These are phyloP conservation scores for Trebouxia sp. DNA, from an alignment of 139 green algal species.

Conservation along the genomic window DNA sequence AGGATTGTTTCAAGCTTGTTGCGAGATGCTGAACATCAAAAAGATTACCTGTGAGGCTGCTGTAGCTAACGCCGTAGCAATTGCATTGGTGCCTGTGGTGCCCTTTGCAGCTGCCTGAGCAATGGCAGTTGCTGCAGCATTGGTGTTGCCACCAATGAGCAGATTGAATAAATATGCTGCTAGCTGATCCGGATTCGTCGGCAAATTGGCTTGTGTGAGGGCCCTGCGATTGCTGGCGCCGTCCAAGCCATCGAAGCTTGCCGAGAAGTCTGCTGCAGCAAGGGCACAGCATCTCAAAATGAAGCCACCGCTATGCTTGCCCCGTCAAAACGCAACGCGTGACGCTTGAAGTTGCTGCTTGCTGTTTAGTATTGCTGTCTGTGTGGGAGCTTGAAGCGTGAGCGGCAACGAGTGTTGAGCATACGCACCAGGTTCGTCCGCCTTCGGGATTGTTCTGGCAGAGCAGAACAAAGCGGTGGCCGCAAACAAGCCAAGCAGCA, in stretches of 20 bases:
- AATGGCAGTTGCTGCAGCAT: conserved; percentile 3
- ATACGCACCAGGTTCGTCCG: too few relatives aligned
- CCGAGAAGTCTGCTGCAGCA: not conserved
- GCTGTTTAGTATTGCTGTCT: too few relatives aligned
- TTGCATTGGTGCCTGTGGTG: not conserved
- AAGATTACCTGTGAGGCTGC: not conserved
- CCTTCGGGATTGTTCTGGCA: not conserved
- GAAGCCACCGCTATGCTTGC: too few relatives aligned
- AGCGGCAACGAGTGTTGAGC: too few relatives aligned
- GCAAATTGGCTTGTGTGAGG: not conserved
- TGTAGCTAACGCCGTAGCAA: conserved; percentile 11
- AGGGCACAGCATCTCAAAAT: too few relatives aligned
- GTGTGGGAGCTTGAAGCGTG: too few relatives aligned
- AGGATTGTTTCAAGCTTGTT: too few relatives aligned
- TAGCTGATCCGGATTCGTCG: not conserved
- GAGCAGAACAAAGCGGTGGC: not conserved
- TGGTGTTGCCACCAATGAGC: not conserved
- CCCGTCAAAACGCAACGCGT: too few relatives aligned
- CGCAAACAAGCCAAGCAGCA: not conserved
- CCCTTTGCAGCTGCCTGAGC: not conserved
- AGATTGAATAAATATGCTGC: conserved; percentile 10
- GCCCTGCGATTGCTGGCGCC: not conserved
- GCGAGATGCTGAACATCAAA: too few relatives aligned
- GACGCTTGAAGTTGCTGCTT: too few relatives aligned
- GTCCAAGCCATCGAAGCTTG: not conserved